A percentile compares a stretch with the other conserved stretches of the same genome.
These are phyloP conservation scores for Fusarium denticulatum DNA, from an alignment of 2,329 filamentous ascomycete species.

Conservation along the genomic window DNA sequence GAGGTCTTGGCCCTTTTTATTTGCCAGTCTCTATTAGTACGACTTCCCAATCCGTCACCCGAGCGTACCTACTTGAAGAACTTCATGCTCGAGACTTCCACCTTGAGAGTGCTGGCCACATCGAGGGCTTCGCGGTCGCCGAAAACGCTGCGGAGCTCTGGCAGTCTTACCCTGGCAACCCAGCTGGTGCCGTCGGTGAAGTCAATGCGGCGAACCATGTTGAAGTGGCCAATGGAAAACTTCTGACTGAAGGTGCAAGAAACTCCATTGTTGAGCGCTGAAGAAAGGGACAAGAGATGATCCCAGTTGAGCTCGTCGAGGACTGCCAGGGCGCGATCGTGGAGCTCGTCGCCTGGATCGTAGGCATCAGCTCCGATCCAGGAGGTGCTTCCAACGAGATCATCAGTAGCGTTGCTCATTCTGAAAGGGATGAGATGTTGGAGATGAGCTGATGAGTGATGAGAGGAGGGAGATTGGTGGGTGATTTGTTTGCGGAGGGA, in stretches of 20 bases:
- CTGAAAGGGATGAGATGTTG: not conserved
- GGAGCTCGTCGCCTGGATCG: not conserved
- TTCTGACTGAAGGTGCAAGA: not conserved
- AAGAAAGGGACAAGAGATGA: not conserved
- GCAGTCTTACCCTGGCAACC: not conserved
- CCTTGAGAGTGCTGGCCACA: not conserved
- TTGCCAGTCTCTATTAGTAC: not conserved
- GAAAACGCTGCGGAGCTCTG: not conserved
- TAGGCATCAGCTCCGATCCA: not conserved
- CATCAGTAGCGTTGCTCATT: not conserved
- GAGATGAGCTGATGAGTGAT: not conserved
- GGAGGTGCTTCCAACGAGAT: not conserved
- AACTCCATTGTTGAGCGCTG: not conserved
- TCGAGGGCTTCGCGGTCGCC: not conserved
- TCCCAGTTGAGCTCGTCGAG: not conserved
- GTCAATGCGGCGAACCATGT: not conserved
- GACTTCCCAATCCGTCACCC: not conserved
- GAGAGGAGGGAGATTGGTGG: not conserved
- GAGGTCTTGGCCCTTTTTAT: not conserved
- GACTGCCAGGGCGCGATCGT: not conserved
- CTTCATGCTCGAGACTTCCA: not conserved
- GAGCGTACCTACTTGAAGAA: not conserved
- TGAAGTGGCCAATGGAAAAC: not conserved
- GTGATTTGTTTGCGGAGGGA: not conserved
- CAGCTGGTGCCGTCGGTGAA: not conserved